Conservation (phyloP, 495 filamentous ascomycete genomes). For the Penicillium pulvis region DNA sequence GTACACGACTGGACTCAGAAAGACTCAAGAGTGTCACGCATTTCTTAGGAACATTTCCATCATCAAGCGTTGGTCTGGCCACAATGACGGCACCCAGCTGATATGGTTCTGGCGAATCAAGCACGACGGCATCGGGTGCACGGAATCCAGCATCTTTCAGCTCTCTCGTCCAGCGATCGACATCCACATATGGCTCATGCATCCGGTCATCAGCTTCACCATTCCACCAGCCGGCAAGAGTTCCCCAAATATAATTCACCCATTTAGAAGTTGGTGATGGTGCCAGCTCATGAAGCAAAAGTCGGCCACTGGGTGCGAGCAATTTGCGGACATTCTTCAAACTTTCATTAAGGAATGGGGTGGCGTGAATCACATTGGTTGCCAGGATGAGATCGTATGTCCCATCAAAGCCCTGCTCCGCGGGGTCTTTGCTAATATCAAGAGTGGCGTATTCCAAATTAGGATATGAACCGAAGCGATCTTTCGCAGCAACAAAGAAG, state of each 20-base stretch:
- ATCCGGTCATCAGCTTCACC: conserved; percentile 32
- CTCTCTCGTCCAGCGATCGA: conserved; percentile 31
- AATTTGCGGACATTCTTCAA: conserved; percentile 41
- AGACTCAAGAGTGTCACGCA: not conserved
- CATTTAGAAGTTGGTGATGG: not conserved
- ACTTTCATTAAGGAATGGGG: conserved; percentile 35
- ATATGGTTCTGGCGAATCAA: conserved; percentile 37
- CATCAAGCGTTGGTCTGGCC: conserved; percentile 16
- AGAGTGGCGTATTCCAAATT: conserved; percentile 30
- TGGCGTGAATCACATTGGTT: conserved; percentile 56
- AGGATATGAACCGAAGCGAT: conserved; percentile 4
- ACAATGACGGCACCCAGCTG: conserved; percentile 34
- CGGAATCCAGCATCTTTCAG: conserved; percentile 33
- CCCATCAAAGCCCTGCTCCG: conserved; percentile 48
- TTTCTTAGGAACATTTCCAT: not conserved
- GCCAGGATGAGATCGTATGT: conserved; percentile 57
- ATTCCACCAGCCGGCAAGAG: conserved; percentile 41
- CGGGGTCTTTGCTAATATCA: conserved; percentile 47
- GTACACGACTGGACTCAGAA: not conserved
- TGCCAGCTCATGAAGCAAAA: conserved; percentile 30
- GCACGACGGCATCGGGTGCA: conserved; percentile 31
- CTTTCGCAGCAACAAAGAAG: conserved; percentile 41
- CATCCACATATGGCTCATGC: conserved; percentile 30
- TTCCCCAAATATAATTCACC: conserved; percentile 20
- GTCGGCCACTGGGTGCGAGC: conserved; percentile 22